These are phyloP conservation scores for Persicaria maculosa DNA, from an alignment of 148 eudicot genomes.

Conservation along the genomic window DNA sequence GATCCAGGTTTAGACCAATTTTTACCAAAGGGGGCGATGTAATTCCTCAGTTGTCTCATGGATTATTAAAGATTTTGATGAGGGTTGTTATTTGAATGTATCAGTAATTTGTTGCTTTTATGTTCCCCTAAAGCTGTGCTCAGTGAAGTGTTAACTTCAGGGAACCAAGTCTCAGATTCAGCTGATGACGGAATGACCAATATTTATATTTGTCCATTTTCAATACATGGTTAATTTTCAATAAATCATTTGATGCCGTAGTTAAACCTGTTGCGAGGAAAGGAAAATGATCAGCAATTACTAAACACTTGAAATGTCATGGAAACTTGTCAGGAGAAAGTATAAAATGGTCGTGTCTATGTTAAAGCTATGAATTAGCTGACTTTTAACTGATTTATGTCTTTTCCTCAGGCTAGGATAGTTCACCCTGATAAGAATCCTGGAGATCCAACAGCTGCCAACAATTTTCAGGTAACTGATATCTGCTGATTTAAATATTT, in stretches of 20 bases:
- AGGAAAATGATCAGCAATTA: not conserved
- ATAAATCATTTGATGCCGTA: not conserved
- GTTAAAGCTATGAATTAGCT: not conserved
- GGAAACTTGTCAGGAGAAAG: not conserved
- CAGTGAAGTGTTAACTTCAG: not conserved
- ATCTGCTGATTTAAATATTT: not conserved
- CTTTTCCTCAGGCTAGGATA: conserved; percentile 56
- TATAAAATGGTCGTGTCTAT: not conserved
- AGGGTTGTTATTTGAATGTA: not conserved
- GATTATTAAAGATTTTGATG: not conserved
- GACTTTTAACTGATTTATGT: not conserved
- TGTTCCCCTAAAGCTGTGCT: not conserved
- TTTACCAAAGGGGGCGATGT: not conserved
- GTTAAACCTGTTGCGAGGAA: not conserved
- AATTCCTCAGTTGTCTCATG: not conserved
- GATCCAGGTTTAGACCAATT: not conserved
- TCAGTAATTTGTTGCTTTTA: not conserved
- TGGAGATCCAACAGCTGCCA: conserved; percentile 80
- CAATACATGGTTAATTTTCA: not conserved
- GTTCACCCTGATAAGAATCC: conserved; percentile 97
- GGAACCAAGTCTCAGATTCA: not conserved
- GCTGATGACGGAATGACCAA: not conserved
- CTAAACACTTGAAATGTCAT: not conserved
- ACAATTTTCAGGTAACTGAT: conserved; percentile 66
- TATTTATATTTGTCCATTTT: not conserved